These are phyloP conservation scores for Suhomyces panamericanus DNA, from an alignment of 1,139 yeast species.

Conservation along the genomic window DNA sequence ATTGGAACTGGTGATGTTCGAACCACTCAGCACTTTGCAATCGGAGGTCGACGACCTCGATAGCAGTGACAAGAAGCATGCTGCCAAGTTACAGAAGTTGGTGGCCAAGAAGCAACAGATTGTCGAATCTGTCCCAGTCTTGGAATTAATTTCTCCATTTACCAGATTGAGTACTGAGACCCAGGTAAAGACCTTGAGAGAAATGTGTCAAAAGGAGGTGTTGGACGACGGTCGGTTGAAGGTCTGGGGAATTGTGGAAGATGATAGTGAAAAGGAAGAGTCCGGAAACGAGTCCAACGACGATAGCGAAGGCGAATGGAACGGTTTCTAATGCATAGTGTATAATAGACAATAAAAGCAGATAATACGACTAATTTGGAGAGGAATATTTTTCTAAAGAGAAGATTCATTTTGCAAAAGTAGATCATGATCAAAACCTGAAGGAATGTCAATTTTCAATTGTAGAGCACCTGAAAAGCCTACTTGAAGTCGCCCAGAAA, in stretches of 20 bases:
- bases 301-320: conserved; percentile 44
- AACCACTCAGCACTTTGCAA: conserved; percentile 39
- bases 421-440: no score
- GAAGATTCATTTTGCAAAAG: no score
- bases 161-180: conserved; percentile 49
- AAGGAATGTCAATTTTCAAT: no score
- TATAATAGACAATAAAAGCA: conserved; percentile 3
- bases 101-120: conserved; percentile 29
- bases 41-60: conserved; percentile 42
- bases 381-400: no score
- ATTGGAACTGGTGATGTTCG: conserved; percentile 64
- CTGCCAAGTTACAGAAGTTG: conserved; percentile 28
- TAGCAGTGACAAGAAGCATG: conserved; percentile 27
- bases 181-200: conserved; percentile 62
- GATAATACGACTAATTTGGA: no score
- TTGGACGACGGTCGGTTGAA: conserved; percentile 62
- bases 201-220: conserved; percentile 65
- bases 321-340: conserved; percentile 37
- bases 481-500: no score
- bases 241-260: conserved; percentile 61
- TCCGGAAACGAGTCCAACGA: conserved; percentile 23
- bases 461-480: no score
- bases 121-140: conserved; percentile 53
- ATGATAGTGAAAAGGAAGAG: conserved; percentile 20
- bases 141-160: conserved; percentile 58